These are phyloP conservation scores for Dillenia turbinata DNA, from an alignment of 164 flowering plant genomes.

Conservation along the genomic window DNA sequence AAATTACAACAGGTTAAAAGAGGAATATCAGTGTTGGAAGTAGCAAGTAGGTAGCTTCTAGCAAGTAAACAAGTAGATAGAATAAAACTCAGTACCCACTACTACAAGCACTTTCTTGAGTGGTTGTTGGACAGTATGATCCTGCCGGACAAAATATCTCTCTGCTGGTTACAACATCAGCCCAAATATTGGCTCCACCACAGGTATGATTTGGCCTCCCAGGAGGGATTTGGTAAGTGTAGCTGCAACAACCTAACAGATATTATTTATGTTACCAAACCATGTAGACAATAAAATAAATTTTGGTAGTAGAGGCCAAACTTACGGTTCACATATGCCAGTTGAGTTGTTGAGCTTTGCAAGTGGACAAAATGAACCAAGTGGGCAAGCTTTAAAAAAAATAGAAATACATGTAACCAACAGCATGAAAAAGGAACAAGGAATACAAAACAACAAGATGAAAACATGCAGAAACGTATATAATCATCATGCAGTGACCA, in stretches of 20 bases:
- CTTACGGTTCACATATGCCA: constrained; percentile 81
- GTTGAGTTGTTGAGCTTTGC: constrained; percentile 58
- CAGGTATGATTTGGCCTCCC: constrained; percentile 65
- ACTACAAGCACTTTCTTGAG: constrained; percentile 40
- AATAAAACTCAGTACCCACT: constrained; percentile 50
- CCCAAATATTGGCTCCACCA: constrained; percentile 84
- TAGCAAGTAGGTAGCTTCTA: neutral
- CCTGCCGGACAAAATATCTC: constrained; percentile 74
- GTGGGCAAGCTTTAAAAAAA: constrained; percentile 63
- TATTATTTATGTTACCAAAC: constrained; percentile 5
- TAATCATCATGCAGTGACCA: too few species aligned
- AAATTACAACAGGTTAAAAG: constrained; percentile 1
- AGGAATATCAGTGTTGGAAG: neutral
- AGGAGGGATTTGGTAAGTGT: constrained; percentile 69
- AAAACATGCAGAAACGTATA: too few species aligned
- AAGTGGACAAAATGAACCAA: constrained; percentile 75
- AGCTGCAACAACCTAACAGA: constrained; percentile 37
- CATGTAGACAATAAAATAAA: neutral
- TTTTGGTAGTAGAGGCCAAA: constrained; percentile 4
- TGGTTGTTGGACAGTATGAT: constrained; percentile 73
- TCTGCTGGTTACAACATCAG: constrained; percentile 42
- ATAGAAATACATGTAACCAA: constrained; percentile 3
- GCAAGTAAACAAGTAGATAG: constrained; percentile 5
- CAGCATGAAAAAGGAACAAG: too few species aligned
- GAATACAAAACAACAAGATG: too few species aligned